These are phyloP conservation scores for Phytopythium kandeliae DNA, from an alignment of 352 stramenopile genomes.

Conservation along the genomic window DNA sequence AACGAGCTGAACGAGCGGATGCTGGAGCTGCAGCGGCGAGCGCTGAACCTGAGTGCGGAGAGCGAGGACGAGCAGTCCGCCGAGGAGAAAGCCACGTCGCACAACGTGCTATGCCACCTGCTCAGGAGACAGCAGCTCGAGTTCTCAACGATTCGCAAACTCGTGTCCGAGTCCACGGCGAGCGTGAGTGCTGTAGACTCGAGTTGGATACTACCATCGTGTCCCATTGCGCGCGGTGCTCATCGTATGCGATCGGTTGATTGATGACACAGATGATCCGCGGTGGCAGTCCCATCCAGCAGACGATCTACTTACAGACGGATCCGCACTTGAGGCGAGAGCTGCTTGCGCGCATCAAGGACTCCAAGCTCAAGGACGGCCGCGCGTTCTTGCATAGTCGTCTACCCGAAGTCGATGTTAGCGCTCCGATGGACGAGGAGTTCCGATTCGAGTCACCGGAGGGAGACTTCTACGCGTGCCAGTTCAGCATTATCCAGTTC, in stretches of 20 bases:
- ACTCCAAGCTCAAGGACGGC: conserved; percentile 15
- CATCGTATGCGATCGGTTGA: no score
- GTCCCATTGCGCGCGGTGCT: neutral
- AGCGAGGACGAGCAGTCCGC: conserved; percentile 4
- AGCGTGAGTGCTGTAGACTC: conserved; percentile 14
- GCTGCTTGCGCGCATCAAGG: conserved; percentile 12
- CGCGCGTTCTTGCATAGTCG: conserved; percentile 12
- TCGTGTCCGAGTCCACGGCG: conserved; percentile 19
- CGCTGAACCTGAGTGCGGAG: conserved; percentile 10
- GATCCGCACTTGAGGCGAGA: conserved; percentile 13
- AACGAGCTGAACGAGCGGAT: conserved; percentile 15
- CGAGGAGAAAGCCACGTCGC: conserved; percentile 10
- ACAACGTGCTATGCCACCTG: conserved; percentile 19
- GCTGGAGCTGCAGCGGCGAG: conserved; percentile 15
- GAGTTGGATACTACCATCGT: neutral
- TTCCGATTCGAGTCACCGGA: conserved; percentile 21
- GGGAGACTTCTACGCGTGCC: conserved; percentile 21
- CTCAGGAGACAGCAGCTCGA: conserved; percentile 21
- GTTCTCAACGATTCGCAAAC: conserved; percentile 21
- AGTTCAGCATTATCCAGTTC: conserved; percentile 27
- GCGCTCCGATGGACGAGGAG: conserved; percentile 22
- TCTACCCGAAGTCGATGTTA: conserved; percentile 14
- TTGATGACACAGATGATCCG: conserved; percentile 15
- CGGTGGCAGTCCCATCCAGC: conserved; percentile 23
- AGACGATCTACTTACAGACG: conserved; percentile 12